Base-by-base conservation (phyloP, 306 rosid species). In the Fagus crenata region DNA sequence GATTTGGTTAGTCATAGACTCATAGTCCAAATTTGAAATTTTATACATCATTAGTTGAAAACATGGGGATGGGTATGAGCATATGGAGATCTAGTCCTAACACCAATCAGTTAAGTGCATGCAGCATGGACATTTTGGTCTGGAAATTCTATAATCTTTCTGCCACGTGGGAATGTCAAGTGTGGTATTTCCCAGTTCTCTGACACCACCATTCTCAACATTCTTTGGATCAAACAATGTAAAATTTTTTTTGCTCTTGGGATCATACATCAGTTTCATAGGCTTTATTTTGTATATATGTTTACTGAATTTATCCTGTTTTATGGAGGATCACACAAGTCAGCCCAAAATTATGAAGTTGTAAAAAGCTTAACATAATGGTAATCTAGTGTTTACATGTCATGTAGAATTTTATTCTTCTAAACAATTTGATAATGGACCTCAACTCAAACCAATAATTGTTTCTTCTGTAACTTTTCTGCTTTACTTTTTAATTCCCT, bases 381-480 rank as follows among this genome's bases (percentile, higher is more conserved):
- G 14, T 0, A 2, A 7, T 22, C 63, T 46, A 46, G 11, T 46
- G 33, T 18, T 56, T 32, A 31, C 15, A 31, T 11, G 37, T 36
- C 70, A 64, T 64, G 1, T 64, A 17, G 3, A 51, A 49, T 42
- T 2, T 3, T 33, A 4, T 42, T 33, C 41, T 53, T 41, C 14
- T 53, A 69, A 61, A 22, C 12, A 28, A 14, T n/a, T 73, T 33
- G 56, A 56, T 17, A 49, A n/a, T 74, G 7, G 6, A 53, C 31
- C 22, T 31, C 58, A 33, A 67, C 68, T 65, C 77, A 49, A 56
- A 43, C 71, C 41, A 79, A 53, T 42, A 22, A 36, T 33, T 0
- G 0, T 65, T n/a, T 65, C 70, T 65, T 65, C 46, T 73, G 35
- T 61, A 71, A 18, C 46, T 28, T 35, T 69, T 64, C 2, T 71